Evolutionary conservation across 2,329 filamentous ascomycete species (phyloP), one percentile per base, ranked within the genome.

Genomic region (Botryotinia globosa): DNA sequence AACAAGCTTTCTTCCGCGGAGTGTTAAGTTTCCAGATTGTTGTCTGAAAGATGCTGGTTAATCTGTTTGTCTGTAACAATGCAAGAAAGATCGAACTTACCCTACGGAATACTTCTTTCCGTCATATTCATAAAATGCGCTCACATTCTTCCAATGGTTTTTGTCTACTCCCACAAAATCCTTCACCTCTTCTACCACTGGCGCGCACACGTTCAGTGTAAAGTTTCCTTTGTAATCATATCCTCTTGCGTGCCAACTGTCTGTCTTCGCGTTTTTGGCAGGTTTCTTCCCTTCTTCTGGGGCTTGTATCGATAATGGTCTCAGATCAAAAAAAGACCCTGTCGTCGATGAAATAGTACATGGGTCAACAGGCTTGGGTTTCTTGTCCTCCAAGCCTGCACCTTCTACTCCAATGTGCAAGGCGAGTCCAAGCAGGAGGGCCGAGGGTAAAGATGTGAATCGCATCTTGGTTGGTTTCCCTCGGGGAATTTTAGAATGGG

Each of bases 181-280:
- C 61, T 86, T 83, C 32, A 92, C 84, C 25, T 87, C 84, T 77
- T 92, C 88, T 25, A 94, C 87, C n/a, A 94, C 91, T 1, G 92
- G 85, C 51, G 87, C 90, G 83, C 93, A 96, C 77, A 96, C 90
- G 82, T 96, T 96, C 78, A 95, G 80, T 2, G 92, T 95, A 79
- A 96, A 96, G 83, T 95, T 95, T 75, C 89, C 88, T 75, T 88
- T 89, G 58, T 94, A 93, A 82, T 95, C 93, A 81, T 90, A 92
- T 48, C 93, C 93, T 73, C 87, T 87, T 12, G 91, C 89, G 75
- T 89, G 86, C 84, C 87, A 88, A 79, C 85, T 90, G 74, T 88
- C 85, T 71, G 85, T 85, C 58, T 90, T 87, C 20, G 84, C 85
- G 34, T 87, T 85, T 77, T 90, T 85, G 63, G 80, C 79, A 58